These are phyloP conservation scores for Xanthoparmelia taractica DNA, from an alignment of 495 filamentous ascomycete genomes.

Conservation along the genomic window DNA sequence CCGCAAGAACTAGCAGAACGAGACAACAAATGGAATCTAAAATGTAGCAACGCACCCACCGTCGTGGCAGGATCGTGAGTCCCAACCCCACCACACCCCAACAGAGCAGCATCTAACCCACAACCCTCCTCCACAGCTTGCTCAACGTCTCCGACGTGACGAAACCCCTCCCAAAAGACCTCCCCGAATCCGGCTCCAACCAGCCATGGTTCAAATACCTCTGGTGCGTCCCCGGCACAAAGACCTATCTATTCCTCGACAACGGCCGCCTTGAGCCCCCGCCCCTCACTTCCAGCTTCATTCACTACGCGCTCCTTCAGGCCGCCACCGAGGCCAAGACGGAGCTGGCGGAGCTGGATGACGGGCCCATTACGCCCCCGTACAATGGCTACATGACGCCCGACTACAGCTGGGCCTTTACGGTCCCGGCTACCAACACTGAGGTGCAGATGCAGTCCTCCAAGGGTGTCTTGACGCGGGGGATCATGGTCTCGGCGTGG, in stretches of 20 bases:
- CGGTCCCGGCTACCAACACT: not conserved
- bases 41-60: conserved; percentile 4
- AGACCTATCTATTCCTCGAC: conserved; percentile 8
- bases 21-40: conserved; percentile 4
- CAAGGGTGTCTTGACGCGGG: not conserved
- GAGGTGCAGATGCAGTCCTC: not conserved
- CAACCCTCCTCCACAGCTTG: not conserved
- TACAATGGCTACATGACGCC: not conserved
- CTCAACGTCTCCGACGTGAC: not conserved
- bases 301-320: not conserved
- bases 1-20: not conserved
- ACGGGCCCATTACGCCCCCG: not conserved
- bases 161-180: not conserved
- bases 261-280: conserved; percentile 1
- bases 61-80: not conserved
- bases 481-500: not conserved
- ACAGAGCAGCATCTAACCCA: not conserved
- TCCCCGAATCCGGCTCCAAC: conserved; percentile 3
- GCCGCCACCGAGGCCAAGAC: not conserved
- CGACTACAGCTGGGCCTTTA: not conserved
- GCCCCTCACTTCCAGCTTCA: not conserved
- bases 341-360: not conserved
- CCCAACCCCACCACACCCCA: not conserved
- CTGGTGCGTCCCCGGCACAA: not conserved
- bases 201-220: conserved; percentile 10